phyloP scores from a whole-genome alignment of 139 green algal genomes.

The Haematococcus sp. region DNA sequence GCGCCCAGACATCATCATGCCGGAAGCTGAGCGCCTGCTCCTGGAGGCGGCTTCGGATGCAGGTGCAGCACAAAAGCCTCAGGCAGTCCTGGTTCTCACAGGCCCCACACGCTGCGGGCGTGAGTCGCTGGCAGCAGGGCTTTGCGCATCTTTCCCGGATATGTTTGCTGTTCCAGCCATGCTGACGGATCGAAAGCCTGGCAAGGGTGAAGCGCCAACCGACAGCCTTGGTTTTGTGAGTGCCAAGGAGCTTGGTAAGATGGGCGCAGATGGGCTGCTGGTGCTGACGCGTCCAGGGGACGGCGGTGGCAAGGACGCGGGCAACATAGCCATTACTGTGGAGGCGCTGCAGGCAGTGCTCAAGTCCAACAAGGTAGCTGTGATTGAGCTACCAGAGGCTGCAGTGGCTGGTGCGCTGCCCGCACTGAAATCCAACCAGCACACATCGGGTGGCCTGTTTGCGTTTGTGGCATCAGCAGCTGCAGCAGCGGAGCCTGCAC shows the following conservation, averaged over 20 bases:
- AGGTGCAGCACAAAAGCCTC: conserved; percentile 18
- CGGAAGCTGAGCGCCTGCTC: conserved; percentile 34
- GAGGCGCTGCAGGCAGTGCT: conserved; percentile 17
- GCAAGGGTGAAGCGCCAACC: conserved; percentile 31
- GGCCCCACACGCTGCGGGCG: conserved; percentile 27
- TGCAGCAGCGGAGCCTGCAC: conserved; percentile 2
- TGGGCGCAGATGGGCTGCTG: conserved; percentile 26
- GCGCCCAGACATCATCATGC: conserved; percentile 55
- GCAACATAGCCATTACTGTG: conserved; percentile 22
- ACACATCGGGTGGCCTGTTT: conserved; percentile 18
- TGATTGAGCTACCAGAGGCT: conserved; percentile 25
- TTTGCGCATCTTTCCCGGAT: conserved; percentile 32
- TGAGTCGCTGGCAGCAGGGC: conserved; percentile 22
- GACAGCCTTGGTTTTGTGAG: conserved; percentile 23
- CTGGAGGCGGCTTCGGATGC: conserved; percentile 16
- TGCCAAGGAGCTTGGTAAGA: conserved; percentile 40
- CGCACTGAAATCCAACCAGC: background rate
- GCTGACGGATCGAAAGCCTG: conserved; percentile 50
- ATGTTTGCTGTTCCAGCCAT: conserved; percentile 41
- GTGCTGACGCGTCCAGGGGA: conserved; percentile 9
- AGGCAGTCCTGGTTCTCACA: conserved; percentile 38
- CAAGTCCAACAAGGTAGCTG: conserved; percentile 17
- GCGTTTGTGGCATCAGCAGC: conserved; percentile 18
- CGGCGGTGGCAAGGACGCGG: conserved; percentile 9
- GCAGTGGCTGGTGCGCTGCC: background rate